Evolutionary conservation across 1,139 yeast genomes (phyloP).

Genomic region (Kurtzmaniella natalensis): DNA sequence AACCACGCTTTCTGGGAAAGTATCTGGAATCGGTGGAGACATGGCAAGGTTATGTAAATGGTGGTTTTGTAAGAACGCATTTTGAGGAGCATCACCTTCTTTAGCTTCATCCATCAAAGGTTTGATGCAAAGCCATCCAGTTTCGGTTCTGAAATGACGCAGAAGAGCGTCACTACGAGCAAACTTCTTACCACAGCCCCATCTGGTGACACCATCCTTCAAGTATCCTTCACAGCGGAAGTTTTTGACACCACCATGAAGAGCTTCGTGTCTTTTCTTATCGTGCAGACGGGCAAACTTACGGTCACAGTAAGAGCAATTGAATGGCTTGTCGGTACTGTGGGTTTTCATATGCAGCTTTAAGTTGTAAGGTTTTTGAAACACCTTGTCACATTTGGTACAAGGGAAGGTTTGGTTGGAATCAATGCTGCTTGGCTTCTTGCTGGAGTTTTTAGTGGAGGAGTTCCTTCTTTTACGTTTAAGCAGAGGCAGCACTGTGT

Average conservation of each 20-base stretch:
- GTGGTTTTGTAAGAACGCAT: neutral
- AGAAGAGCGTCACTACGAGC: constrained; percentile 57
- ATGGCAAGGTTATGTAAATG: neutral
- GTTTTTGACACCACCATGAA: constrained; percentile 53
- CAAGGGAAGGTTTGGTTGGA: constrained; percentile 30
- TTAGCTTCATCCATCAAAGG: constrained; percentile 52
- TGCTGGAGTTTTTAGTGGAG: constrained; percentile 12
- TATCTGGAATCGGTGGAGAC: neutral
- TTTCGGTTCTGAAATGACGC: constrained; percentile 55
- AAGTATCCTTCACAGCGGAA: constrained; percentile 52
- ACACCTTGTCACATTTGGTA: constrained; percentile 44
- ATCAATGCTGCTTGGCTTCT: neutral
- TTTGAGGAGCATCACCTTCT: constrained; percentile 7
- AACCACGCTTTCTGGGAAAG: neutral
- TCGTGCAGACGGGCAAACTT: constrained; percentile 56
- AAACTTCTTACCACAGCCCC: constrained; percentile 60
- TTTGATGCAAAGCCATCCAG: constrained; percentile 54
- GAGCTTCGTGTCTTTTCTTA: constrained; percentile 50
- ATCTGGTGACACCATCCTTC: constrained; percentile 45
- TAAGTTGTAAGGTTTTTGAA: constrained; percentile 52
- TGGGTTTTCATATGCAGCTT: constrained; percentile 56
- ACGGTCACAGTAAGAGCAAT: constrained; percentile 45
- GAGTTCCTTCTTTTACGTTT: constrained; percentile 27
- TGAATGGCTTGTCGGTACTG: constrained; percentile 51
- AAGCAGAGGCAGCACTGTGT: constrained; percentile 33